Evolutionary conservation across 75 land plant genomes (phyloP).

Genomic region (Picea sitchensis): DNA sequence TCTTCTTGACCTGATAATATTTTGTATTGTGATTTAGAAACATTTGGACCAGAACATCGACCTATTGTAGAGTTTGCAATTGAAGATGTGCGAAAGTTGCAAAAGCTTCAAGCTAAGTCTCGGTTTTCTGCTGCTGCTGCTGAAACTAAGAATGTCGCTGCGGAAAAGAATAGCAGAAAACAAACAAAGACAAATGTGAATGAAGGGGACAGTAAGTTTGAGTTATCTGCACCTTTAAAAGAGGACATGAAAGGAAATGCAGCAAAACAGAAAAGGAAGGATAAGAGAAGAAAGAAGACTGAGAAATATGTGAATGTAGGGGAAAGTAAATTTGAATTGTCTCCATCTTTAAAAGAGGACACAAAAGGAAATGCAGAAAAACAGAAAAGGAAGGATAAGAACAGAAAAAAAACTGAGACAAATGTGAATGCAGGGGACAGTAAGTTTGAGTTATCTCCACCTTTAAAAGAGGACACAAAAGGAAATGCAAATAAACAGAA

Average conservation of each 20-base stretch:
- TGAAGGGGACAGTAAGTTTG: neutral
- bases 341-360: conserved; percentile 1
- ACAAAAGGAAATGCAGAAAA: neutral
- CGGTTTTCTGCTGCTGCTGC: neutral
- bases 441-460: neutral
- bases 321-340: neutral
- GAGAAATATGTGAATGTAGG: neutral
- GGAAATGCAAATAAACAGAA: neutral
- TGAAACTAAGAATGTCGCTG: neutral
- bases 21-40: conserved; percentile 38
- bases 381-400: conserved; percentile 8
- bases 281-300: neutral
- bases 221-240: neutral
- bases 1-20: neutral
- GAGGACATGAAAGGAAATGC: neutral
- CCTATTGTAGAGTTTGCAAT: conserved; percentile 98
- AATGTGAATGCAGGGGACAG: neutral
- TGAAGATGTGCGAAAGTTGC: conserved; percentile 70
- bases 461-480: neutral
- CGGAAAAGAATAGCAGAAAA: neutral
- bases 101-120: conserved; percentile 14
- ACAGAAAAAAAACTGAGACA: neutral
- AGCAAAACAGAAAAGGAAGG: neutral
- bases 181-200: neutral
- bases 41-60: conserved; percentile 85